Evolutionary conservation across 768 basidiomycete genomes (phyloP), one percentile per base, ranked within the genome.

Genomic region (Amanita rubescens): DNA sequence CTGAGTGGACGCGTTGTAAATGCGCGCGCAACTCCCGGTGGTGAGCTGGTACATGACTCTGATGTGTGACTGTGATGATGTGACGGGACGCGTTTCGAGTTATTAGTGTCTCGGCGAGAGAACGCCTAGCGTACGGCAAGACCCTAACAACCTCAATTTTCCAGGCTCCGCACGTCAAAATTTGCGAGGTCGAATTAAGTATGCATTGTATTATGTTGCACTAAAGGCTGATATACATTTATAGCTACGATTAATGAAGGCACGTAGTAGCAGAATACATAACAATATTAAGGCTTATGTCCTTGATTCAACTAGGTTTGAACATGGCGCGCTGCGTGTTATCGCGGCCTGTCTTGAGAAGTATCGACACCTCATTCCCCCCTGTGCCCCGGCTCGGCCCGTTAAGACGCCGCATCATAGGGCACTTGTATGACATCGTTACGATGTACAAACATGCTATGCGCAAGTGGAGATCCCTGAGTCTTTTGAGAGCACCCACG

Each of bases 301-400:
- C 20, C 35, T 38, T 14, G 32, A 10, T 15, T 39, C 24, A 39
- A 20, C 27, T 70, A 35, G 67, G 63, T 59, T 70, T 77, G 54
- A 88, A 59, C 56, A 81, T 66, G 9, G 87, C 72, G 9, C 89
- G 78, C 52, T 70, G 63, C 5, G 95, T 98, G 27, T 93, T 89
- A 60, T 96, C 94, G 54, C 95, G 79, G 11, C 90, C 90, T 17
- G 87, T 83, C 69, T 96, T 97, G 55, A 99, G 75, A 44, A 96
- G 80, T 10, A 79, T 68, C 11, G 90, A 81, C 19, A 97, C 71
- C 35, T 85, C 82, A 57, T 86, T 96, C 2, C 95, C 95, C 27
- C 95, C 95, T 0, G 95, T 97, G 2, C 95, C 95, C 37, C 82
- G 79, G 81, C 77, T 19, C 78, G 82, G 0, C 79, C 79, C 46